Percentiles rank a stretch among this genome's conserved stretches.
phyloP scores from a whole-genome alignment of 306 rosid genomes.

The Trichosanthes cucumerina region DNA sequence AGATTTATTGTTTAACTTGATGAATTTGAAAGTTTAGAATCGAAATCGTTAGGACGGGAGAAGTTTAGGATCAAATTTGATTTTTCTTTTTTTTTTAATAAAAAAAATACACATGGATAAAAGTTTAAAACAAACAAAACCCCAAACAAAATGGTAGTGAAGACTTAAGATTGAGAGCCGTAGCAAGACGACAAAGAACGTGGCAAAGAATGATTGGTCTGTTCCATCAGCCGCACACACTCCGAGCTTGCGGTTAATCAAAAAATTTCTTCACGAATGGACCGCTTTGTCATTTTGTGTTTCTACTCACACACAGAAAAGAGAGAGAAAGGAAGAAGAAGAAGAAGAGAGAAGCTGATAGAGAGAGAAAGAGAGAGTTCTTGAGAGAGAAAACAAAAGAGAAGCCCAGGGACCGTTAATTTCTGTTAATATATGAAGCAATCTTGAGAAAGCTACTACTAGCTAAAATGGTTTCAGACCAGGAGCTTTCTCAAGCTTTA shows the following conservation, averaged over 20 bases:
- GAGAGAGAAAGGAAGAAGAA: conserved; percentile 35
- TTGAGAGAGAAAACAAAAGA: conserved; percentile 16
- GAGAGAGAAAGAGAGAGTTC: conserved; percentile 14
- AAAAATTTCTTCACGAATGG: neutral
- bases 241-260: neutral
- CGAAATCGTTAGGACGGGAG: too few relatives aligned
- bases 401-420: conserved; percentile 14
- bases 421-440: conserved; percentile 12
- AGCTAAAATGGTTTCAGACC: conserved; percentile 48
- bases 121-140: too few relatives aligned
- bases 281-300: conserved; percentile 6
- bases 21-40: too few relatives aligned
- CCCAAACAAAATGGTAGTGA: neutral
- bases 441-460: conserved; percentile 9
- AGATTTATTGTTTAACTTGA: too few relatives aligned
- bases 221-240: neutral
- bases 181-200: neutral
- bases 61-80: too few relatives aligned
- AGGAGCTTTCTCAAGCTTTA: conserved; percentile 56
- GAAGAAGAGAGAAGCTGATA: conserved; percentile 19
- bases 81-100: too few relatives aligned
- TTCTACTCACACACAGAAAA: conserved; percentile 13
- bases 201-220: neutral
- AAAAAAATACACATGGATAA: too few relatives aligned
- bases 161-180: neutral